Percentiles rank a stretch among this genome's conserved stretches.
Evolutionary conservation across 371 early-diverging fungal species (phyloP).

Genomic region (Mucor velutinosus): DNA sequence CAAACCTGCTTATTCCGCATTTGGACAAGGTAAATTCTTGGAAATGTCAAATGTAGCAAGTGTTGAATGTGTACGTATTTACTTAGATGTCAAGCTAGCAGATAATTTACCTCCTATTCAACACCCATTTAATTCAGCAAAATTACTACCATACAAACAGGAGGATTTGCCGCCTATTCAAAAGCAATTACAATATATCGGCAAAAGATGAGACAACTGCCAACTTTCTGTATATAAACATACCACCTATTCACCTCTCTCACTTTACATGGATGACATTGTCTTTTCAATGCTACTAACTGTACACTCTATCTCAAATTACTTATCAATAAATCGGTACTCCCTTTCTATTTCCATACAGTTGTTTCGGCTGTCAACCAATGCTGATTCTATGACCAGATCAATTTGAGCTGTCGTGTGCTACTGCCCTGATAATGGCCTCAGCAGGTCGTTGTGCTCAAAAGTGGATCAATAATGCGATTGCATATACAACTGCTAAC

Average conservation of each 20-base stretch:
- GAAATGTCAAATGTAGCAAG: neutral
- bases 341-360: no score
- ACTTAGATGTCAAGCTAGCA: neutral
- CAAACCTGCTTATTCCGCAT: neutral
- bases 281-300: neutral
- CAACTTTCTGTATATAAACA: neutral
- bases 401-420: no score
- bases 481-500: no score
- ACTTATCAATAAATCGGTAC: no score
- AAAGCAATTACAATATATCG: neutral
- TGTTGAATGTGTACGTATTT: neutral
- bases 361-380: no score
- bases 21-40: neutral
- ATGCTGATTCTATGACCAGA: no score
- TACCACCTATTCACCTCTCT: neutral
- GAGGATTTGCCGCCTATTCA: neutral
- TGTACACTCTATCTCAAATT: neutral
- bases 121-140: conserved; percentile 2
- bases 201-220: neutral
- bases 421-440: no score
- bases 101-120: conserved; percentile 5
- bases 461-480: no score
- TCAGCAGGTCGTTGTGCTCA: no score
- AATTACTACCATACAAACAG: neutral
- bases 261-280: no score